Evolutionary conservation across 2,329 filamentous ascomycete genomes (phyloP).

Genomic region (Venturia nashicola): DNA sequence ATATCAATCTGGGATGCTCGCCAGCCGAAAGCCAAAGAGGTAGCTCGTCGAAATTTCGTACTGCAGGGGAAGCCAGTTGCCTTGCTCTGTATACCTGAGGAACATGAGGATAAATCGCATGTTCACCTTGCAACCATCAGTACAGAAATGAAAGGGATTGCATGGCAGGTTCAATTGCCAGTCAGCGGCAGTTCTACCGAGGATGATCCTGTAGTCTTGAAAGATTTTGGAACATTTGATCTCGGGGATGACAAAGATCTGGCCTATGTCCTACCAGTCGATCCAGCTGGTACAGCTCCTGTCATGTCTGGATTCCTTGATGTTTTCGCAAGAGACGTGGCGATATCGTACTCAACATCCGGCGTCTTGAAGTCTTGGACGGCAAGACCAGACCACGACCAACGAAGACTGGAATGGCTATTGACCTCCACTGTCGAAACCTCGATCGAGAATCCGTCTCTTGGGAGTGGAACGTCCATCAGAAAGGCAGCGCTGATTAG

Average conservation of each 20-base stretch:
- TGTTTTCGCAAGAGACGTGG: conserved; percentile 74
- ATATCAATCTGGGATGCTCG: conserved; percentile 74
- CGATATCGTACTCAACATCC: conserved; percentile 66
- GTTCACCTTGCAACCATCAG: conserved; percentile 71
- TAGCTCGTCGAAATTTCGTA: conserved; percentile 47
- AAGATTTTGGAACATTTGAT: conserved; percentile 60
- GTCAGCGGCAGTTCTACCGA: conserved; percentile 14
- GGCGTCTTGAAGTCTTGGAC: conserved; percentile 79
- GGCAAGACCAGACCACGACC: conserved; percentile 52
- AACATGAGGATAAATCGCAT: conserved; percentile 36
- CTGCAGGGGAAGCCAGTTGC: conserved; percentile 63
- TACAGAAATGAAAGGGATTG: conserved; percentile 64
- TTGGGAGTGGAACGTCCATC: conserved; percentile 76
- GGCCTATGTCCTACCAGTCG: conserved; percentile 61
- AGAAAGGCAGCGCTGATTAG: conserved; percentile 80
- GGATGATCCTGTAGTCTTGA: conserved; percentile 29
- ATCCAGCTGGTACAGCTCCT: conserved; percentile 65
- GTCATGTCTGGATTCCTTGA: conserved; percentile 70
- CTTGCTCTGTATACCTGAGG: conserved; percentile 61
- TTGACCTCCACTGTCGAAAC: conserved; percentile 74
- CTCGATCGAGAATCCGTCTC: conserved; percentile 55
- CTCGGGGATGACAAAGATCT: conserved; percentile 44
- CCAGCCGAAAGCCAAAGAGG: conserved; percentile 41
- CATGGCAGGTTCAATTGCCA: conserved; percentile 65
- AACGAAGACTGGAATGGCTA: conserved; percentile 63